These are phyloP conservation scores for Litchi chinensis DNA, from an alignment of 345 rosid species.

Conservation along the genomic window DNA sequence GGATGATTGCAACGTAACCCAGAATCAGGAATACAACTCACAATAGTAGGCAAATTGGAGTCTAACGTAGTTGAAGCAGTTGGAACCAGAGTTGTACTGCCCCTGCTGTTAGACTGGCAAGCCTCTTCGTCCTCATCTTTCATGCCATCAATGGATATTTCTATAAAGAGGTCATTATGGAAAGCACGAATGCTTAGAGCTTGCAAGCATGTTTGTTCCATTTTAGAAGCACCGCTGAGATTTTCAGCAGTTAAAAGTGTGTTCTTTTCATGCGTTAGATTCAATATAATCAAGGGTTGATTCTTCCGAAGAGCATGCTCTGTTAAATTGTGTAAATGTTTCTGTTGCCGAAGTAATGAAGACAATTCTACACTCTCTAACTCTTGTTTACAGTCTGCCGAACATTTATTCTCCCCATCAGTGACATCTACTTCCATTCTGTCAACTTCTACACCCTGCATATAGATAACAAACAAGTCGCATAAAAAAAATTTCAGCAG, in stretches of 20 bases:
- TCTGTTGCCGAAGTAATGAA: slow-evolving; percentile 60
- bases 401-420: slow-evolving; percentile 39
- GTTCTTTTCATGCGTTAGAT: slow-evolving; percentile 72
- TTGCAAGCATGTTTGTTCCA: slow-evolving; percentile 75
- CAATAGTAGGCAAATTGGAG: slow-evolving; percentile 59
- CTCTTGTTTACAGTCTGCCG: slow-evolving; percentile 44
- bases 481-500: not conserved
- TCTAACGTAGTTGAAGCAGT: slow-evolving; percentile 45
- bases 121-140: slow-evolving; percentile 50
- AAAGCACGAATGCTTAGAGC: slow-evolving; percentile 58
- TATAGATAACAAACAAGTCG: slow-evolving; percentile 17
- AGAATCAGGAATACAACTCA: slow-evolving; percentile 31
- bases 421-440: slow-evolving; percentile 60
- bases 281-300: slow-evolving; percentile 66
- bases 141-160: slow-evolving; percentile 34
- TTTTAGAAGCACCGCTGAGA: slow-evolving; percentile 47
- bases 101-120: slow-evolving; percentile 33
- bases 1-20: not conserved
- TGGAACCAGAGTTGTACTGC: slow-evolving; percentile 38
- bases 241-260: slow-evolving; percentile 49
- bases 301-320: slow-evolving; percentile 74
- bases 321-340: slow-evolving; percentile 61
- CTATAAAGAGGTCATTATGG: slow-evolving; percentile 47
- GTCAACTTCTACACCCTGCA: slow-evolving; percentile 81
- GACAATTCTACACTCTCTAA: slow-evolving; percentile 53